phyloP scores from a whole-genome alignment of 2,329 filamentous ascomycete genomes.

The Sporothrix schenckii region DNA sequence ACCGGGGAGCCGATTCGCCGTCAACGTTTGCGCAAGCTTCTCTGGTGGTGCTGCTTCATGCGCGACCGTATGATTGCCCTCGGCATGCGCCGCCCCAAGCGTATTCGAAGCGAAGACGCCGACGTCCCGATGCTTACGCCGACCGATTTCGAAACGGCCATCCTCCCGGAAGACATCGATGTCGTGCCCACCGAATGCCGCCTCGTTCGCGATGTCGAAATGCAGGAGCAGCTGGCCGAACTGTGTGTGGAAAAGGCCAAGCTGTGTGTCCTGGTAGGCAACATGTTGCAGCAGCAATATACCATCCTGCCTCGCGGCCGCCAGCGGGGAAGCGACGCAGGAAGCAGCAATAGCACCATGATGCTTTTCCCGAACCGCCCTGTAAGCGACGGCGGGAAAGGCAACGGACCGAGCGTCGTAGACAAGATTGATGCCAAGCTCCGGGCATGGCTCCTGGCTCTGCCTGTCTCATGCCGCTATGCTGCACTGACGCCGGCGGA shows the following conservation, averaged over 20 bases:
- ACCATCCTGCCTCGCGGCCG: slow-evolving; percentile 86
- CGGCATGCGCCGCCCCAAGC: slow-evolving; percentile 88
- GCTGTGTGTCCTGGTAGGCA: slow-evolving; percentile 84
- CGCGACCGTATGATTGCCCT: slow-evolving; percentile 88
- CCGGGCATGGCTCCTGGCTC: slow-evolving; percentile 71
- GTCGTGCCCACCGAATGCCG: slow-evolving; percentile 71
- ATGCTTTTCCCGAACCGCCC: slow-evolving; percentile 91
- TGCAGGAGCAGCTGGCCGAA: slow-evolving; percentile 77
- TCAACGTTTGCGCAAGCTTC: slow-evolving; percentile 86
- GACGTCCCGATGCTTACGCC: slow-evolving; percentile 88
- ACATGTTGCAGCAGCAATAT: slow-evolving; percentile 88
- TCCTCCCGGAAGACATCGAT: slow-evolving; percentile 67
- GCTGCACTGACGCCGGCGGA: slow-evolving; percentile 58
- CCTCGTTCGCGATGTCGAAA: slow-evolving; percentile 67
- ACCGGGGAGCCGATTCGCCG: slow-evolving; percentile 73
- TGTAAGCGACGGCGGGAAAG: slow-evolving; percentile 61
- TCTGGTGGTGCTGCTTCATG: slow-evolving; percentile 99
- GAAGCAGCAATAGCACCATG: slow-evolving; percentile 74
- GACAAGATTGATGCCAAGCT: slow-evolving; percentile 78
- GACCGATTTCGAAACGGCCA: slow-evolving; percentile 78
- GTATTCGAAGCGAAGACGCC: slow-evolving; percentile 91
- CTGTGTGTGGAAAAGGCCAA: slow-evolving; percentile 94
- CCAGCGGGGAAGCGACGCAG: slow-evolving; percentile 52
- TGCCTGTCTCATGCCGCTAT: slow-evolving; percentile 74
- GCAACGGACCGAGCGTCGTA: slow-evolving; percentile 65